Evolutionary conservation across 768 basidiomycete species (phyloP).

Genomic region (Albatrellus ellisii): DNA sequence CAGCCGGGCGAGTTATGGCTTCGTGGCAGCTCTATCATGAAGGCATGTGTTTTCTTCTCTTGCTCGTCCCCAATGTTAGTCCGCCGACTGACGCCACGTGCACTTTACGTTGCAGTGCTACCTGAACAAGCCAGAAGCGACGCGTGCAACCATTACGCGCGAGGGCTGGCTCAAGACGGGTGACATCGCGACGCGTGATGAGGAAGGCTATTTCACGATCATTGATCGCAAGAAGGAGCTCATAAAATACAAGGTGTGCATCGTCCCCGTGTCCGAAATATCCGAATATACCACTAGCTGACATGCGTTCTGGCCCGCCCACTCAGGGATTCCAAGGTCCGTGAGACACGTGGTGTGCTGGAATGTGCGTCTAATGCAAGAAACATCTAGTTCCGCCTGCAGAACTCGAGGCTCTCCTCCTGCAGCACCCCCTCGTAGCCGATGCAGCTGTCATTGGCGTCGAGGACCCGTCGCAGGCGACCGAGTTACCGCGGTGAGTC

Average conservation of each 20-base stretch:
- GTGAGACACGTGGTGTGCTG: constrained; percentile 4
- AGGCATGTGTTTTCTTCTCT: constrained; percentile 25
- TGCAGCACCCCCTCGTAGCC: constrained; percentile 62
- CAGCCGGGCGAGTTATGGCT: constrained; percentile 75
- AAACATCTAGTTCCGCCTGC: constrained; percentile 60
- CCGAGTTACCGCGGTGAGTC: constrained; percentile 64
- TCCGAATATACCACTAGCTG: neutral
- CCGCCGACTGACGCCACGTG: neutral
- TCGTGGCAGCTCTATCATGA: constrained; percentile 70
- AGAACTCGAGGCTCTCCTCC: constrained; percentile 65
- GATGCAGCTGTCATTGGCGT: constrained; percentile 79
- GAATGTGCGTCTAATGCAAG: neutral
- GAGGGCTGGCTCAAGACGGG: constrained; percentile 88
- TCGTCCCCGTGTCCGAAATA: neutral
- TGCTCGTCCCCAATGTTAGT: neutral
- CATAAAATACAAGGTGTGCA: constrained; percentile 54
- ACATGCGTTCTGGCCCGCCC: neutral
- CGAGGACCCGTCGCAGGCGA: constrained; percentile 48
- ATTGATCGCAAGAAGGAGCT: constrained; percentile 66
- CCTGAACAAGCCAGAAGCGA: constrained; percentile 58
- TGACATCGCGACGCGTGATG: constrained; percentile 57
- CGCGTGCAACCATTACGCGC: constrained; percentile 48
- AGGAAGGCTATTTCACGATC: constrained; percentile 61
- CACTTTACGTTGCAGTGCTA: constrained; percentile 40
- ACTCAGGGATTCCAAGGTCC: constrained; percentile 65